These are phyloP conservation scores for Hypoxylon cercidicola DNA, from an alignment of 495 filamentous ascomycete genomes.

Conservation along the genomic window DNA sequence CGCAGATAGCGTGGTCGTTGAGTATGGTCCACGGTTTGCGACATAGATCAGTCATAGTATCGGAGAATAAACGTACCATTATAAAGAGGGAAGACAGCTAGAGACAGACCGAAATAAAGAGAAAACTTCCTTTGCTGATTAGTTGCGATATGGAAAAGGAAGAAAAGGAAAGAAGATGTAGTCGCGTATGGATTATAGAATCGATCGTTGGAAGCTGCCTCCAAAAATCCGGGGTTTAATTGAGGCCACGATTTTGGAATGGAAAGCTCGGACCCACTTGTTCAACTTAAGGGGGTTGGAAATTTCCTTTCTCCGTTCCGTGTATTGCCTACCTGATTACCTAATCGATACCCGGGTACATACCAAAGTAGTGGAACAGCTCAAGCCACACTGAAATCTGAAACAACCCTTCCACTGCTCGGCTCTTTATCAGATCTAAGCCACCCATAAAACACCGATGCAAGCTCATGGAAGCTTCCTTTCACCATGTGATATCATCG, in stretches of 20 bases:
- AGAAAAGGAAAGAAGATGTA: slow-evolving; percentile 27
- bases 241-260: slow-evolving; percentile 55
- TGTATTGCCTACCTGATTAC: not conserved
- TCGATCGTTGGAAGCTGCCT: slow-evolving; percentile 15
- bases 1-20: not conserved
- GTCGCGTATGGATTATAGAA: slow-evolving; percentile 33
- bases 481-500: slow-evolving; percentile 24
- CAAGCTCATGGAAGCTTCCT: not conserved
- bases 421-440: not conserved
- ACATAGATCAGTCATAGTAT: not conserved
- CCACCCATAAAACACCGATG: not conserved
- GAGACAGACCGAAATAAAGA: slow-evolving; percentile 13
- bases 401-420: not conserved
- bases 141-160: slow-evolving; percentile 18
- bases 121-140: slow-evolving; percentile 9
- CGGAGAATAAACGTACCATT: slow-evolving; percentile 32
- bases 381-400: not conserved
- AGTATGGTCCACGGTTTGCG: not conserved
- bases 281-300: slow-evolving; percentile 8
- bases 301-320: slow-evolving; percentile 33
- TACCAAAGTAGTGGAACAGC: not conserved
- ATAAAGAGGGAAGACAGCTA: slow-evolving; percentile 10
- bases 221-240: slow-evolving; percentile 44
- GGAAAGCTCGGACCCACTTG: slow-evolving; percentile 29
- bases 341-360: not conserved